Conservation (phyloP, 805 yeast genomes). For the Metschnikowia peoriensis region DNA sequence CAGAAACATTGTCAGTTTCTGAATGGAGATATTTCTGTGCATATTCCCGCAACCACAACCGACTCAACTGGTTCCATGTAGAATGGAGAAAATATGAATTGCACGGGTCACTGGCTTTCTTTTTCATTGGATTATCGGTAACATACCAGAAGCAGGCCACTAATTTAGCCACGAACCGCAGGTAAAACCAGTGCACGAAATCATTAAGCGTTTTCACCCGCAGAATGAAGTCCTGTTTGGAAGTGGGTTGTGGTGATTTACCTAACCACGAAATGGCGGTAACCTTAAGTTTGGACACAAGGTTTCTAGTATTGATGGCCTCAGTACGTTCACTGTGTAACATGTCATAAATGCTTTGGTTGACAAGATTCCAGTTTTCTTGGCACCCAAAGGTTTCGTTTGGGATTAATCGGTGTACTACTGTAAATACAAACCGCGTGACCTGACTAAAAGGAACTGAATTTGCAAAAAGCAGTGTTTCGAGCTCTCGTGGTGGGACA, state of each 20-base stretch:
- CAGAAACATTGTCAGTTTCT: background rate
- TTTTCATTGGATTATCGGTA: constrained; percentile 42
- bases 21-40: constrained; percentile 32
- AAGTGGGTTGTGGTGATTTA: constrained; percentile 22
- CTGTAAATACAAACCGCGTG: constrained; percentile 37
- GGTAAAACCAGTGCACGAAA: constrained; percentile 61
- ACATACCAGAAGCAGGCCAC: constrained; percentile 62
- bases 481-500: background rate
- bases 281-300: constrained; percentile 37
- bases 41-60: constrained; percentile 45
- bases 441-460: constrained; percentile 36
- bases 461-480: constrained; percentile 27
- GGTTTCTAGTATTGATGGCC: constrained; percentile 25
- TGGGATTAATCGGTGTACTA: constrained; percentile 53
- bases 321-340: constrained; percentile 27
- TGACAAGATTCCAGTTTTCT: constrained; percentile 31
- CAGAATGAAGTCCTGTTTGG: constrained; percentile 42
- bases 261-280: constrained; percentile 58
- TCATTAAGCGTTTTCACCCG: constrained; percentile 35
- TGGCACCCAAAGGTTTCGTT: constrained; percentile 49
- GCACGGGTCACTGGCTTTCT: constrained; percentile 19
- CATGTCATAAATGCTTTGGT: background rate
- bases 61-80: constrained; percentile 50
- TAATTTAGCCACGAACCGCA: constrained; percentile 43
- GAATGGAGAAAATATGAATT: constrained; percentile 55